phyloP scores from a whole-genome alignment of 129 eudicot genomes.

The Dittrichia graveolens region DNA sequence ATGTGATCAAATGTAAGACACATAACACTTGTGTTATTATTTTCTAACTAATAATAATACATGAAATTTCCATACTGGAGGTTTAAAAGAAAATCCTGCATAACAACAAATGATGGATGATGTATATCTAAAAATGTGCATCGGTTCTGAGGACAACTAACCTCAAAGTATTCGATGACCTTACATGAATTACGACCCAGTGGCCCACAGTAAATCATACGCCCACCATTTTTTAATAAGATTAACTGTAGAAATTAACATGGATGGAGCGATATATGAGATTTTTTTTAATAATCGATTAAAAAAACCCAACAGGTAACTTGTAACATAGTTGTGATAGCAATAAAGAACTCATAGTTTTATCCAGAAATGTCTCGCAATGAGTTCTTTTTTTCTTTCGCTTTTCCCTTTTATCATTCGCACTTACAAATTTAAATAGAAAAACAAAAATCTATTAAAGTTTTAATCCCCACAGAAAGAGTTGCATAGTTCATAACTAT shows the following conservation, averaged over 20 bases:
- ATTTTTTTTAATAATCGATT: not conserved
- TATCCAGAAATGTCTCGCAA: too few relatives aligned
- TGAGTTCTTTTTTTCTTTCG: too few relatives aligned
- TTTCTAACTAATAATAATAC: not conserved
- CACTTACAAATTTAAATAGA: too few relatives aligned
- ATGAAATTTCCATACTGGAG: not conserved
- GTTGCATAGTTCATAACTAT: too few relatives aligned
- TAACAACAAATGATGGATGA: not conserved
- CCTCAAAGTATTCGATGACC: conserved; percentile 63
- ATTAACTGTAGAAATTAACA: conserved; percentile 42
- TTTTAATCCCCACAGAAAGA: too few relatives aligned
- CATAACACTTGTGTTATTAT: not conserved
- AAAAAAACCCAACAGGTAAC: not conserved
- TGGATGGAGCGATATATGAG: conserved; percentile 2
- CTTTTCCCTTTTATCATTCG: too few relatives aligned
- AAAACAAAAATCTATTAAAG: too few relatives aligned
- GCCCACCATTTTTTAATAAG: conserved; percentile 59
- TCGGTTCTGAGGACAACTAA: conserved; percentile 14
- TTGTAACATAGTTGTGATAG: not conserved
- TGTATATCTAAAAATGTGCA: not conserved
- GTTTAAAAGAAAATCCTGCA: not conserved
- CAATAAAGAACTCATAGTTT: not conserved
- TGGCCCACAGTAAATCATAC: conserved; percentile 54
- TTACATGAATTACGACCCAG: conserved; percentile 51
- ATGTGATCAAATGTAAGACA: not conserved